phyloP scores from a whole-genome alignment of 305 asterid species.

The Fraxinus sp. region DNA sequence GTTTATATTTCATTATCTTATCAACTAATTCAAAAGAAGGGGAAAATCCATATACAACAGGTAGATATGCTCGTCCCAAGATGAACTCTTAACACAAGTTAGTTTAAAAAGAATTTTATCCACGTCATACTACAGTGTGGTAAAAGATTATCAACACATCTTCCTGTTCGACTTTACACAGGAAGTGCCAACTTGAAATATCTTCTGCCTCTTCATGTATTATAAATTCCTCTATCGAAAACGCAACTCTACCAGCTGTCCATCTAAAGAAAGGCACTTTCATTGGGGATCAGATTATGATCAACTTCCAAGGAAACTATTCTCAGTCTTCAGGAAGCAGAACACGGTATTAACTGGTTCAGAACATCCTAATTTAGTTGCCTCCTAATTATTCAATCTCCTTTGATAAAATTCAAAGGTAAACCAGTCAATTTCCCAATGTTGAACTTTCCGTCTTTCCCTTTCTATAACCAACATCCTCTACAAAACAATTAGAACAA shows the following conservation, averaged over 20 bases:
- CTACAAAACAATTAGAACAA: not conserved
- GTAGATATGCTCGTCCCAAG: not conserved
- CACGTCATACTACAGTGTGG: not conserved
- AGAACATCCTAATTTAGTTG: not conserved
- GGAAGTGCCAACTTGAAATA: not conserved
- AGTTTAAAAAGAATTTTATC: not conserved
- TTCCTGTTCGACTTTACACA: not conserved
- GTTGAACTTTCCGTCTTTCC: not conserved
- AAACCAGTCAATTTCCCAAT: not conserved
- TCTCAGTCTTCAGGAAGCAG: not conserved
- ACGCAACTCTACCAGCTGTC: not conserved
- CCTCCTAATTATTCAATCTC: not conserved
- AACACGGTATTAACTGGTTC: not conserved
- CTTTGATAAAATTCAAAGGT: not conserved
- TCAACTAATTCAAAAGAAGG: not conserved
- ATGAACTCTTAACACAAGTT: not conserved
- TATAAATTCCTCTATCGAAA: not conserved
- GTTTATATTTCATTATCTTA: not conserved
- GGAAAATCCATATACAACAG: not conserved
- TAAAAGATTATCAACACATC: not conserved
- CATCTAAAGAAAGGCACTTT: not conserved
- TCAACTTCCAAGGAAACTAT: not conserved
- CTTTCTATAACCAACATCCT: not conserved
- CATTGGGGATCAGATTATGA: not conserved
- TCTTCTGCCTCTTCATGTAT: not conserved